Conservation (phyloP, 108 stramenopile genomes). For the Cyclotella kingstonii region DNA sequence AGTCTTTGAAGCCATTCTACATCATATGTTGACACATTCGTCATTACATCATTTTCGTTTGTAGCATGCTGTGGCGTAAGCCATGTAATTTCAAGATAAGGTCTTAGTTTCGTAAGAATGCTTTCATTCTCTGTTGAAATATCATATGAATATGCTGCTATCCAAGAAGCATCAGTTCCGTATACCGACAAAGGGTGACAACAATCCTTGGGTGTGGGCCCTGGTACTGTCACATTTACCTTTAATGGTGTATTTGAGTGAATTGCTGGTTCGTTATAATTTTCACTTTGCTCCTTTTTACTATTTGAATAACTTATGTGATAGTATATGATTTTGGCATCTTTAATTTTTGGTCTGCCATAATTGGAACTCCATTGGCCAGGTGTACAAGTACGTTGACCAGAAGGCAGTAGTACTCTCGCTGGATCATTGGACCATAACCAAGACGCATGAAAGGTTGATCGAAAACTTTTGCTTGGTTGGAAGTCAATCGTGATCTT, state of each 20-base stretch:
- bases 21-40: slow-evolving; percentile 47
- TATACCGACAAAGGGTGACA: slow-evolving; percentile 40
- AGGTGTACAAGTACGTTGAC: slow-evolving; percentile 55
- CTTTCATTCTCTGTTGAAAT: background rate
- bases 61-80: too few species aligned
- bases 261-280: background rate
- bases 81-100: slow-evolving; percentile 45
- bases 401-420: slow-evolving; percentile 53
- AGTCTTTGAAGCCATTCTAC: slow-evolving; percentile 51
- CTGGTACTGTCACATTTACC: slow-evolving; percentile 14
- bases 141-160: background rate
- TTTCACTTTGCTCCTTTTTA: background rate
- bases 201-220: slow-evolving; percentile 30
- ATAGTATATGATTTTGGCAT: slow-evolving; percentile 32
- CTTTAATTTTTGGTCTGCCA: slow-evolving; percentile 5
- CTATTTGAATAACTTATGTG: too few species aligned
- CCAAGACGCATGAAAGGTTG: slow-evolving; percentile 63
- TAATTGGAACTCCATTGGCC: slow-evolving; percentile 35
- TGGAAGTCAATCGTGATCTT: slow-evolving; percentile 1
- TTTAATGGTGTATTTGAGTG: background rate
- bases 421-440: slow-evolving; percentile 72
- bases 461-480: background rate
- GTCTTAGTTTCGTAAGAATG: slow-evolving; percentile 13
- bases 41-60: background rate
- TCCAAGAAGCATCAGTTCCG: slow-evolving; percentile 28